Percentiles rank a stretch among this genome's conserved stretches.
These are phyloP conservation scores for Rhodamnia rubescens DNA, from an alignment of 345 rosid genomes.

Conservation along the genomic window DNA sequence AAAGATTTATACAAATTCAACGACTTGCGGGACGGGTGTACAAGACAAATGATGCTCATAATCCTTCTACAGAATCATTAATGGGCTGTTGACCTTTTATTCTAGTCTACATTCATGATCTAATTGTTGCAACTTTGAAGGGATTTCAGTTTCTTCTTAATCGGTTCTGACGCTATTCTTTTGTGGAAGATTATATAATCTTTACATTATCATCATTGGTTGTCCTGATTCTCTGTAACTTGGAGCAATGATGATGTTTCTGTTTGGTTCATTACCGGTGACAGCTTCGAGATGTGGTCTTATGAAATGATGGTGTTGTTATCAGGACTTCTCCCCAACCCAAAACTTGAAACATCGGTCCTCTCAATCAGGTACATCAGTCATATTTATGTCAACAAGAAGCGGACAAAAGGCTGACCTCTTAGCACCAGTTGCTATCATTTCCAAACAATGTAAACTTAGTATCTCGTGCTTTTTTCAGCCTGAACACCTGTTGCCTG, in stretches of 20 bases:
- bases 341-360: too few relatives aligned
- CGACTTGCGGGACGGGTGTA: not conserved
- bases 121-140: not conserved
- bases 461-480: constrained; percentile 17
- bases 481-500: constrained; percentile 6
- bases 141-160: not conserved
- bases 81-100: not conserved
- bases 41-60: not conserved
- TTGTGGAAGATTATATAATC: too few relatives aligned
- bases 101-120: not conserved
- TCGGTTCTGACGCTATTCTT: not conserved
- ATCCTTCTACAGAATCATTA: not conserved
- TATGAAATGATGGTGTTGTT: too few relatives aligned
- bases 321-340: too few relatives aligned
- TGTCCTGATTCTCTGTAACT: too few relatives aligned
- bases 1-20: not conserved
- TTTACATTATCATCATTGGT: too few relatives aligned
- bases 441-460: constrained; percentile 1
- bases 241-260: too few relatives aligned
- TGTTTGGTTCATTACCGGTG: too few relatives aligned
- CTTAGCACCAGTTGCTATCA: not conserved
- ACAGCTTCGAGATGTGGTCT: too few relatives aligned
- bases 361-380: too few relatives aligned
- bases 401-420: not conserved
- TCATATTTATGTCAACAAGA: too few relatives aligned